Evolutionary conservation across 73 alveolate species (phyloP).

Genomic region (Tetrahymena elliotti): DNA sequence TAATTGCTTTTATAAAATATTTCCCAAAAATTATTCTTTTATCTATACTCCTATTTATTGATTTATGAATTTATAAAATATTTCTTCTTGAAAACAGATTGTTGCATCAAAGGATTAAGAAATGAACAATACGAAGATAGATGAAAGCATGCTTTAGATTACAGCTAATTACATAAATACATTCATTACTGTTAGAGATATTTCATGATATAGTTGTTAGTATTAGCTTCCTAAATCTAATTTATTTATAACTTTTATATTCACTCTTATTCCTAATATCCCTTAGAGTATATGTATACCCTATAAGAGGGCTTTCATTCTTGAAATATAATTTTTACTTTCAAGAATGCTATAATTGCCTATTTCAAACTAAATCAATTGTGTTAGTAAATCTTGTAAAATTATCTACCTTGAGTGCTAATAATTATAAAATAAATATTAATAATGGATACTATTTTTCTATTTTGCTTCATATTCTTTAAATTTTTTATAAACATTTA

Average conservation of each 20-base stretch:
- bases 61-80: background rate
- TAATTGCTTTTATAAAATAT: background rate
- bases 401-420: background rate
- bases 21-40: background rate
- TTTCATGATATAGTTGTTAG: background rate
- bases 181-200: background rate
- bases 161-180: background rate
- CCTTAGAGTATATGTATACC: background rate
- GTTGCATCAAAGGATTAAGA: background rate
- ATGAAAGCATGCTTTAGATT: background rate
- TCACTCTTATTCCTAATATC: background rate
- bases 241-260: background rate
- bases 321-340: background rate
- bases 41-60: background rate
- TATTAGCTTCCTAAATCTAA: background rate
- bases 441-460: background rate
- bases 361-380: background rate
- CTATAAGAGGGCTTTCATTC: background rate
- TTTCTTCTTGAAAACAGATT: background rate
- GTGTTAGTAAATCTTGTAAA: background rate
- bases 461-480: background rate
- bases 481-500: background rate
- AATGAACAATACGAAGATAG: background rate
- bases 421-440: background rate
- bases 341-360: background rate